Evolutionary conservation across 805 yeast genomes (phyloP), one percentile per base, ranked within the genome.

Genomic region (Candida xyloterini): DNA sequence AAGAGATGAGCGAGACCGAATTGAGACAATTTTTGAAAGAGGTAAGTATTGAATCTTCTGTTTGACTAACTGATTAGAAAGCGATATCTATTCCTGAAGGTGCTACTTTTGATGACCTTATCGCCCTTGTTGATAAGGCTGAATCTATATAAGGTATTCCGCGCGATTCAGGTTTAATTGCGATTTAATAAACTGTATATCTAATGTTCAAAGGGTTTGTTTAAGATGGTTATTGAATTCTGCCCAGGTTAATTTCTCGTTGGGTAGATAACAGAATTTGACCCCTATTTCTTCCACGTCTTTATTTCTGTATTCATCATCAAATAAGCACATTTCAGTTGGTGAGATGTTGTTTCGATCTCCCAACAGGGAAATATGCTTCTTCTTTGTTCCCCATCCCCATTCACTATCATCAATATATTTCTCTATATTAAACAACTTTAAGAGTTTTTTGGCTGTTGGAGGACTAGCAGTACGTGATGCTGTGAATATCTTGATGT

Each of bases 401-500:
- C 87, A 83, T 56, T 82, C 84, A 34, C 74, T 59, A 27, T 71
- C 73, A 46, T 76, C 79, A 47, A 87, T 81, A 35, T 65, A 68
- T 10, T 66, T 52, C 30, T 73, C 72, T 1, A 87, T 62, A 26
- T 71, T 67, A 25, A 84, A 68, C 41, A 71, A 58, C 7, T 70
- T 65, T 37, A 87, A 62, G 54, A 88, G 60, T 38, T 78, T 75
- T 47, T 69, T 68, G 2, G 96, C 96, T n/a, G 83, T 65, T n/a
- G 73, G 68, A 0, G 95, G 95, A 1, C 87, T 76, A 44, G 77
- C 76, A 0, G 96, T 88, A 50, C 95, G 68, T 18, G 91, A 81
- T 0, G 96, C 96, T 3, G 82, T 79, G 21, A 82, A 71, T 1
- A 85, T 70, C 24, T 58, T 62, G 7, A 81, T 79, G 2, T 63